These are phyloP conservation scores for Ceratocystis albifundus DNA, from an alignment of 2,329 filamentous ascomycete species.

Conservation along the genomic window DNA sequence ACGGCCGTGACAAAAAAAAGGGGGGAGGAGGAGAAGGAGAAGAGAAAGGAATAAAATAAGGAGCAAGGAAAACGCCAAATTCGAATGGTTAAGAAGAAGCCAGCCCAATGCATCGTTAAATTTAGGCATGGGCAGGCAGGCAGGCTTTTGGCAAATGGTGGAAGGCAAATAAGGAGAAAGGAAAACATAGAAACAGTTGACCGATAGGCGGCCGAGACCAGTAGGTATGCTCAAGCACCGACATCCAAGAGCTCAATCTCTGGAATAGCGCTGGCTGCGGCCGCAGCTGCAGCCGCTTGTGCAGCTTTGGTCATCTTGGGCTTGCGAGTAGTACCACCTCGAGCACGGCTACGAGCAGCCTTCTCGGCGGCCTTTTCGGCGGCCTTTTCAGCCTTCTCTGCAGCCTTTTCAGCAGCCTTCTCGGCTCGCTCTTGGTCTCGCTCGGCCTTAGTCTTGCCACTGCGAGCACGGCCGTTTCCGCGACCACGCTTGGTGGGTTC, in stretches of 20 bases:
- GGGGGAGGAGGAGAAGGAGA: constrained; percentile 10
- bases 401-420: constrained; percentile 22
- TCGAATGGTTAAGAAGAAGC: background rate
- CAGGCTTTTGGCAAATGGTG: background rate
- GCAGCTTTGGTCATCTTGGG: constrained; percentile 22
- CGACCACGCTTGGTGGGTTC: constrained; percentile 58
- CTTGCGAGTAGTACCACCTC: constrained; percentile 19
- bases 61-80: background rate
- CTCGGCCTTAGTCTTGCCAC: constrained; percentile 22
- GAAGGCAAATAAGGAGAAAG: constrained; percentile 9
- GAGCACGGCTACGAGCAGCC: constrained; percentile 18
- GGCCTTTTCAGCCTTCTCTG: constrained; percentile 21
- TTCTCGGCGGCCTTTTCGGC: constrained; percentile 20
- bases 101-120: background rate
- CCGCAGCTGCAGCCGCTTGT: constrained; percentile 18
- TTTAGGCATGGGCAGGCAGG: background rate
- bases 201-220: background rate
- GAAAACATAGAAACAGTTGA: background rate
- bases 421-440: constrained; percentile 22
- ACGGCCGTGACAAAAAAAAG: constrained; percentile 10
- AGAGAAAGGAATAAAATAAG: constrained; percentile 10
- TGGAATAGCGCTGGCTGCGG: constrained; percentile 13
- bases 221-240: constrained; percentile 20
- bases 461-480: constrained; percentile 30
- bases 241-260: constrained; percentile 23